Evolutionary conservation across 768 basidiomycete genomes (phyloP), one percentile per base, ranked within the genome.

Genomic region (Sporobolomyces pararoseus): DNA sequence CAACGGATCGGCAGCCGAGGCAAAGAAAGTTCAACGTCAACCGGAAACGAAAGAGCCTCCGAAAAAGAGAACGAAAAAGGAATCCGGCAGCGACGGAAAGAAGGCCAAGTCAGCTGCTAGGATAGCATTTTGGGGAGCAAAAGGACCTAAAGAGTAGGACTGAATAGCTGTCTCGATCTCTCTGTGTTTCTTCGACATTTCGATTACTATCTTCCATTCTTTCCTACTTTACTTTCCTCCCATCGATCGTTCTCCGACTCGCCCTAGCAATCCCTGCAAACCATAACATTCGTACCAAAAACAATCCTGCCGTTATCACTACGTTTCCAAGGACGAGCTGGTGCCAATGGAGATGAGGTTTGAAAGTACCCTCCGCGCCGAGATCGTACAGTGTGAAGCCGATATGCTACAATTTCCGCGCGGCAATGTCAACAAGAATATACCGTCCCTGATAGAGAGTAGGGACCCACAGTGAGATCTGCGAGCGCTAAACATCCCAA

Each of bases 341-440:
- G 51, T 71, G 66, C 70, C 70, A 71, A 51, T 63, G 55, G 23
- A 14, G 4, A 10, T 19, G 23, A 7, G 58, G 68, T 14, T 17
- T 2, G 5, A 50, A 25, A 1, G 42, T 3, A 0, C 62, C 65
- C 2, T 32, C 57, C 31, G 35, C 17, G 9, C 57, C 61, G 42
- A 71, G 61, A 44, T 66, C 65, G 62, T 21, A 60, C 42, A 71
- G 57, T 1, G 70, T 71, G 29, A 63, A 51, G 5, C 37, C 61
- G 39, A 63, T 64, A 42, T 63, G 61, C 65, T 64, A 44, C 23
- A 3, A 19, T 0, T n/a, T n/a, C n/a, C n/a, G n/a, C n/a, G n/a
- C n/a, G n/a, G n/a, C n/a, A 51, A 16, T 23, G 49, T 35, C 7
- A 23, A 25, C n/a, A n/a, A n/a, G n/a, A n/a, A n/a, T n/a, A n/a